Base-by-base conservation (phyloP, 169 alveolate genomes). In the Plasmodium blacklocki region DNA sequence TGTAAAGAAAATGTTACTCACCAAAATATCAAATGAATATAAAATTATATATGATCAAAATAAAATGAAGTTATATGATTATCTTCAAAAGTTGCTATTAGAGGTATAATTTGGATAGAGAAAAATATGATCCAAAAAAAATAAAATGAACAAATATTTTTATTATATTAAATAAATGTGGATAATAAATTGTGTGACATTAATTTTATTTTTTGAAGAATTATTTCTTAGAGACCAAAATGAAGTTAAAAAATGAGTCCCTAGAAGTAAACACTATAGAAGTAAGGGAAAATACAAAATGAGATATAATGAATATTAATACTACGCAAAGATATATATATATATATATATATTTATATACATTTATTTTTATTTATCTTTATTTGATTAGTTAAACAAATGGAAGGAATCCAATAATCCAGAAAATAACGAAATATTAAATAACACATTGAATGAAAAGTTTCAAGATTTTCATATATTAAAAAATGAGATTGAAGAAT, bases 211-310 rank as follows among this genome's bases (percentile, higher is more conserved):
- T 52, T 66, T 58, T 29, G 15, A 64, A 78, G 89, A 78, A 78
- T 59, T 66, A 78, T 54, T 78, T 78, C 62, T 78, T 78, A 59
- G 89, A 78, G 58, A 78, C 89, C 26, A 63, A 78, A 50, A 63
- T 64, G 18, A 78, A 78, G 39, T 45, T 78, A 47, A 29, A 78
- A 60, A 78, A 60, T 59, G 89, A 78, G n/a, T 50, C 89, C 76
- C 56, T 78, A 8, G 89, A 78, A 45, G 67, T 78, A 50, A 62
- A 62, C 14, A 62, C n/a, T 7, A 21, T 62, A 19, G 71, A 62
- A 14, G 71, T 62, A 15, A n/a, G 19, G 19, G 19, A 2, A 54
- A 54, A 54, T 18, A n/a, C 1, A 12, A 54, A 54, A 14, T 2
- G 14, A 0, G 9, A 32, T 5, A 39, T 39, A 39, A 39, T 39